These are phyloP conservation scores for Heritiera fomes DNA, from an alignment of 345 rosid species.

Conservation along the genomic window DNA sequence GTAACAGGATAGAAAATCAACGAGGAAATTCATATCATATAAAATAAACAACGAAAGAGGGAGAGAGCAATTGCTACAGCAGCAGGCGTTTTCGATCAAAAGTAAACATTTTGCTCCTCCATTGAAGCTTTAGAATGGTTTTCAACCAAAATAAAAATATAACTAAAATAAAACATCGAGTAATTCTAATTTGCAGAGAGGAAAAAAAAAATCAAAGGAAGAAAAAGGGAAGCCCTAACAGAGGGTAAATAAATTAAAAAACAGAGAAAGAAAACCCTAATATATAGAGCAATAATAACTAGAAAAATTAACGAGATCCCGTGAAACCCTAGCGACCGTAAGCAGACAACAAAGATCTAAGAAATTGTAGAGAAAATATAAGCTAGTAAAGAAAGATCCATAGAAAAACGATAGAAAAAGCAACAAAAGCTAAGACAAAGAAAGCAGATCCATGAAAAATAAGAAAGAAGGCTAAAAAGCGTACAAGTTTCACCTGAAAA, in stretches of 20 bases:
- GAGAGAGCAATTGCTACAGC: not conserved
- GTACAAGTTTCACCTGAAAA: constrained; percentile 11
- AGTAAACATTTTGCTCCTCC: not conserved
- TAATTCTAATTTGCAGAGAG: not conserved
- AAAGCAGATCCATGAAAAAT: constrained; percentile 8
- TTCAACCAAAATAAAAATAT: not conserved
- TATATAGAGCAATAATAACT: not conserved
- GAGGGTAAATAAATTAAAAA: not conserved
- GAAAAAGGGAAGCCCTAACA: not conserved
- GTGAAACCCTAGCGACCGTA: not conserved
- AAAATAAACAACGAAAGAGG: not conserved
- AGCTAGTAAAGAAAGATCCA: not conserved
- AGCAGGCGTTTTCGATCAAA: not conserved
- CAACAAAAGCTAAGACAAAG: not conserved
- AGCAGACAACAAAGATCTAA: constrained; percentile 15
- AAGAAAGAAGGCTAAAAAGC: not conserved
- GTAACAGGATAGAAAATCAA: not conserved
- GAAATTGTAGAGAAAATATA: not conserved
- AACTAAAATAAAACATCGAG: not conserved
- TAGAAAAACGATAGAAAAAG: not conserved
- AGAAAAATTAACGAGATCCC: not conserved
- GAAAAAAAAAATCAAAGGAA: not conserved
- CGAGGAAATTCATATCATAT: not conserved
- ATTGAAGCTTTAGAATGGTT: not conserved
- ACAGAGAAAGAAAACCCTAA: not conserved